Percentiles rank a stretch among this genome's conserved stretches.
Conservation (phyloP, 257 asterid genomes). For the Fraxinus americana region DNA sequence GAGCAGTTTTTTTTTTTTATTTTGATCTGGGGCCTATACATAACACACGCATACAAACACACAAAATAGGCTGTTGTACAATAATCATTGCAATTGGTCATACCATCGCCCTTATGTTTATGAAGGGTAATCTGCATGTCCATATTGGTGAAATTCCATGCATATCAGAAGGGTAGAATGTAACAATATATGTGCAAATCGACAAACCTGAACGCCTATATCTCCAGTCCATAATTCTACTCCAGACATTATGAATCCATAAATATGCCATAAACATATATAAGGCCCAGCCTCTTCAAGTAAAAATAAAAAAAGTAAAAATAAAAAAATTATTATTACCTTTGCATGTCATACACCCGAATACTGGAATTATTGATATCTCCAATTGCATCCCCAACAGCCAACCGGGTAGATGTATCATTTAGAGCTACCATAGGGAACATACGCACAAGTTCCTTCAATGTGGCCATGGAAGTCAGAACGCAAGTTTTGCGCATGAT, state of each 20-base stretch:
- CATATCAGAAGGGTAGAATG: not conserved
- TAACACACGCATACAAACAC: not conserved
- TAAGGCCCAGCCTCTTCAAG: not conserved
- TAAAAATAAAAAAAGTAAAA: too few relatives aligned
- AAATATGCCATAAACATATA: not conserved
- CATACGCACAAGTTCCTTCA: conserved; percentile 80
- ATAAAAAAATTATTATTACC: conserved; percentile 44
- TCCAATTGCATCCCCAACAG: conserved; percentile 94
- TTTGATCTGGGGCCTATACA: not conserved
- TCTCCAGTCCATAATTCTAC: conserved; percentile 9
- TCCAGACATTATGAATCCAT: not conserved
- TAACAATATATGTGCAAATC: not conserved
- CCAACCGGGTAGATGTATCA: conserved; percentile 72
- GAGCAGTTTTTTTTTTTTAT: not conserved
- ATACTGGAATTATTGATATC: conserved; percentile 67
- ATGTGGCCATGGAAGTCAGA: conserved; percentile 68
- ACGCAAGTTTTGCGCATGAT: conserved; percentile 82
- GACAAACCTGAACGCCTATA: not conserved
- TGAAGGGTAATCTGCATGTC: not conserved
- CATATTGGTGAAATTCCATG: not conserved
- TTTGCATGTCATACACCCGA: conserved; percentile 91
- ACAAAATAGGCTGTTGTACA: not conserved
- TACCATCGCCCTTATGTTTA: not conserved
- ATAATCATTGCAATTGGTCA: not conserved
- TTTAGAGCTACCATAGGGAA: conserved; percentile 91